Evolutionary conservation across 108 stramenopile species (phyloP), one percentile per base, ranked within the genome.

Genomic region (Cyclotella sp.): DNA sequence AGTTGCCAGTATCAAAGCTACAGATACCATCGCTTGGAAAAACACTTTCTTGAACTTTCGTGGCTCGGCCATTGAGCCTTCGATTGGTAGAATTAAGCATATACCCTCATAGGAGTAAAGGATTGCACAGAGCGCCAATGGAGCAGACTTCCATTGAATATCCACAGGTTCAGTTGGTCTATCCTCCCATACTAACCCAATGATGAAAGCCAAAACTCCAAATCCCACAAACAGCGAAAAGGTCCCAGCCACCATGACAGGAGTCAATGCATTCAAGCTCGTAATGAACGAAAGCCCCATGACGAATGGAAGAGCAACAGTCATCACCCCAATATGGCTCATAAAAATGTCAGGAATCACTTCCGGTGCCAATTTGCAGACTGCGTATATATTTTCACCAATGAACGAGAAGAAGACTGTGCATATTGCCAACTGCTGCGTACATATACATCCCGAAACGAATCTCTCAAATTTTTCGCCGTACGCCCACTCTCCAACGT

Each of bases 371-470:
- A 72, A 42, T 40, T 67, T 18, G 13, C 41, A 67, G 16, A 87
- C 86, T n/a, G 91, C 91, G 39, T 63, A 54, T 18, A 90, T 51
- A 67, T 92, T 92, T 70, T 88, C 91, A 0, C 89, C 88, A 26
- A 92, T 76, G 73, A 92, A 92, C 13, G 83, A 82, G 29, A 90
- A 70, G 83, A 89, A 92, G 45, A 92, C 91, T 30, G 91, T 92
- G 65, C 91, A 92, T 52, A 92, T 81, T 21, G 89, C 85, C 54
- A 92, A 52, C 77, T 92, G 91, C 40, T 86, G 87, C 0, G 76
- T 66, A 59, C 87, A 89, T 14, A 92, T 76, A 55, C 81, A 85
- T 29, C 62, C 52, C 13, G 84, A 72, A 28, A 90, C 80, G 59
- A 84, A 89, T 45, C 67, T 68, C 63, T 87, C 81, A 72, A 92